Evolutionary conservation across 495 filamentous ascomycete species (phyloP).

Genomic region (Evansstolkia leycettana): DNA sequence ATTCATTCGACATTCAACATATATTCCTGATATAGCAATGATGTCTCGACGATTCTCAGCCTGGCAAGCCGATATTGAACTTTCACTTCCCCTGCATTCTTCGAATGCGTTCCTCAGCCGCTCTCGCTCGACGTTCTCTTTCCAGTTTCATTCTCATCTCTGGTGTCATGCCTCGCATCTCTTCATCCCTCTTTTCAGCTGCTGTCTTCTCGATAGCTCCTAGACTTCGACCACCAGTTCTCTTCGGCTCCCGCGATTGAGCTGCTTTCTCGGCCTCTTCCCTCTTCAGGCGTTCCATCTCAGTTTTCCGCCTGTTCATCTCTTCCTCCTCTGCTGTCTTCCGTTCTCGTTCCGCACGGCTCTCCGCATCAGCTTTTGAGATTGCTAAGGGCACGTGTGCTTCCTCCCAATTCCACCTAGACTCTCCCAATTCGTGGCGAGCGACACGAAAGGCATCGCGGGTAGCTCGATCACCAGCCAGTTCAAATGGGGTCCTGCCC

Average conservation of each 20-base stretch:
- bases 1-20: too few relatives aligned
- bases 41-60: too few relatives aligned
- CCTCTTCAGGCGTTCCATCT: constrained; percentile 53
- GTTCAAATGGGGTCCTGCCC: constrained; percentile 70
- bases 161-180: constrained; percentile 69
- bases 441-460: constrained; percentile 88
- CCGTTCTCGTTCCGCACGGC: constrained; percentile 50
- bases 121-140: constrained; percentile 67
- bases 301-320: constrained; percentile 44
- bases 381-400: constrained; percentile 61
- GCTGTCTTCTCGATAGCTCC: constrained; percentile 49
- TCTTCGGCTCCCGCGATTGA: constrained; percentile 18
- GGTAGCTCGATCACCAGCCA: constrained; percentile 75
- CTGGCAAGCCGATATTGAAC: too few relatives aligned
- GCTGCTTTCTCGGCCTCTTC: constrained; percentile 44
- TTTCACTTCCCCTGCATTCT: constrained; percentile 36
- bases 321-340: constrained; percentile 41
- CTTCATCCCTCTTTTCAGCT: constrained; percentile 67
- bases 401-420: constrained; percentile 64
- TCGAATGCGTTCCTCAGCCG: constrained; percentile 75
- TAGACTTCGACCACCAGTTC: constrained; percentile 34
- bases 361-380: constrained; percentile 53
- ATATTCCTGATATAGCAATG: too few relatives aligned
- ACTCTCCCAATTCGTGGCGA: constrained; percentile 66
- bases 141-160: constrained; percentile 75